Percentiles rank a stretch among this genome's conserved stretches.
Conservation (phyloP, 805 yeast species). For the Yarrowia hollandica region DNA sequence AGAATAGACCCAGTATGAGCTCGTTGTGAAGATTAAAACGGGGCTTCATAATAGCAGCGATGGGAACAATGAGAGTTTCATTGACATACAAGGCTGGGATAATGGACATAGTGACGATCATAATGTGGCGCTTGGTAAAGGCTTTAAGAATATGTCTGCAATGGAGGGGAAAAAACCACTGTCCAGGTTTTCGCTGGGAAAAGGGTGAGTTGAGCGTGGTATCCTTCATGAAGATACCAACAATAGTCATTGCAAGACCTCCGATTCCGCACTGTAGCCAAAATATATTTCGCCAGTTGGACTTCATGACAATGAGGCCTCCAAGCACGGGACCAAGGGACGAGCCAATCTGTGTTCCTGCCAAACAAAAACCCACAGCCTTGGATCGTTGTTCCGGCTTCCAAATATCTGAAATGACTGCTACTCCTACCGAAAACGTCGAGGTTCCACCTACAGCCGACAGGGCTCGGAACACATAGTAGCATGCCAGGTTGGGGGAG, state of each 20-base stretch:
- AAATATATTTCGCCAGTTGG: slow-evolving; percentile 56
- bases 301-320: slow-evolving; percentile 53
- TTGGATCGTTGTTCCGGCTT: slow-evolving; percentile 53
- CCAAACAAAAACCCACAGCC: slow-evolving; percentile 51
- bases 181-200: neutral
- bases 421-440: slow-evolving; percentile 55
- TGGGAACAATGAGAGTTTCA: slow-evolving; percentile 51
- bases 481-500: slow-evolving; percentile 55
- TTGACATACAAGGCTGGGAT: slow-evolving; percentile 51
- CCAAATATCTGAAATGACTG: slow-evolving; percentile 53
- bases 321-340: slow-evolving; percentile 56
- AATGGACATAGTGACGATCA: slow-evolving; percentile 44
- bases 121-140: neutral
- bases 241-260: slow-evolving; percentile 40
- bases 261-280: slow-evolving; percentile 52
- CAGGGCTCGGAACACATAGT: slow-evolving; percentile 51
- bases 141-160: neutral
- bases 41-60: slow-evolving; percentile 56
- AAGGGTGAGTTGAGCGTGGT: slow-evolving; percentile 3
- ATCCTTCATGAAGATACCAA: slow-evolving; percentile 49
- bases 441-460: slow-evolving; percentile 57
- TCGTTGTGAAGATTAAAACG: slow-evolving; percentile 52
- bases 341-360: slow-evolving; percentile 57
- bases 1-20: slow-evolving; percentile 54
- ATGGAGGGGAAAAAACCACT: neutral